Evolutionary conservation across 2,329 filamentous ascomycete species (phyloP).

Genomic region (Corniculantispora saksenae): DNA sequence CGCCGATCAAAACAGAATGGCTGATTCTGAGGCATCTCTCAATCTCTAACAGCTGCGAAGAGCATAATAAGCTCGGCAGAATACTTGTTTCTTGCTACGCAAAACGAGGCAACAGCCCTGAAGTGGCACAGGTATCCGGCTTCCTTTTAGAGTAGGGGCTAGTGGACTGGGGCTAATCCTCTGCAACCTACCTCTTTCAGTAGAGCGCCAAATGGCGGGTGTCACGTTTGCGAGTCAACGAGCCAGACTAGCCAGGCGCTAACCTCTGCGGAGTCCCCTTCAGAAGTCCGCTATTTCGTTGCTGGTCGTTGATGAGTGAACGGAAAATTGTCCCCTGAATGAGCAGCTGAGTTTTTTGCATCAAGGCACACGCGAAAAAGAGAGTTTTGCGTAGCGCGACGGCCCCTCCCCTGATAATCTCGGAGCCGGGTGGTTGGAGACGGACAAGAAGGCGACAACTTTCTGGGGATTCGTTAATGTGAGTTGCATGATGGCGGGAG

Average conservation of each 20-base stretch:
- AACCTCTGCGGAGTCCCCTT: background rate
- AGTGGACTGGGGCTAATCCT: background rate
- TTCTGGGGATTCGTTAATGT: background rate
- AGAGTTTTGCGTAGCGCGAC: background rate
- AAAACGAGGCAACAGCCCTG: constrained; percentile 1
- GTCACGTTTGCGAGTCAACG: constrained; percentile 13
- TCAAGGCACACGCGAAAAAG: background rate
- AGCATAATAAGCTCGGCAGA: background rate
- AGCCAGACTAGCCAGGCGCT: constrained; percentile 7
- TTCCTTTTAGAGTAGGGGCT: constrained; percentile 16
- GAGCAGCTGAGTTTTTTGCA: background rate
- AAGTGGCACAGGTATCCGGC: background rate
- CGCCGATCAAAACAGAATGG: background rate
- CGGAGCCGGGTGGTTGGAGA: background rate
- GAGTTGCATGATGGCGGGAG: background rate
- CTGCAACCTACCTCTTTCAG: constrained; percentile 17
- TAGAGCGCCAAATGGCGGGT: constrained; percentile 15
- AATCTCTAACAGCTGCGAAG: background rate
- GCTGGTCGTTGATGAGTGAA: background rate
- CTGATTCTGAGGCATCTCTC: background rate
- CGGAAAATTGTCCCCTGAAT: background rate
- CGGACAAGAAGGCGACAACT: background rate
- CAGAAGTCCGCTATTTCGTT: background rate
- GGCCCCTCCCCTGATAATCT: background rate
- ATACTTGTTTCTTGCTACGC: background rate